Evolutionary conservation across 768 basidiomycete species (phyloP).

Genomic region (Dioszegia aurantiaca): DNA sequence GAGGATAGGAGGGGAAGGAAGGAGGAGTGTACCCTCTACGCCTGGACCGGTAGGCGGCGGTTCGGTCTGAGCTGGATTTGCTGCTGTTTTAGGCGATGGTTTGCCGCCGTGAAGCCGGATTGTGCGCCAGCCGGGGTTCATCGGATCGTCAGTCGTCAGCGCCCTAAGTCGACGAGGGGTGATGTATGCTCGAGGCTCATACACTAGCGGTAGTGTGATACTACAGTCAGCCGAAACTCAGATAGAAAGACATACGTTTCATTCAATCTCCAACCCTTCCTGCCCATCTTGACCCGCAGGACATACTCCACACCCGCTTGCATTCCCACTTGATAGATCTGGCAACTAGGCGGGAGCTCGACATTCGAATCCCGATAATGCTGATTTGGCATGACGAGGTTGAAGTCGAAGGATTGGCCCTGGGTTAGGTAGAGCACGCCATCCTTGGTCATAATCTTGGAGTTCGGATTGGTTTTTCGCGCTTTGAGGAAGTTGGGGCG

Average conservation of each 20-base stretch:
- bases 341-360: conserved; percentile 35
- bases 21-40: conserved; percentile 32
- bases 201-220: conserved; percentile 39
- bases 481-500: conserved; percentile 7
- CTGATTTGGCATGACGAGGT: conserved; percentile 32
- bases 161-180: conserved; percentile 35
- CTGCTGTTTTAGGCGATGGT: conserved; percentile 13
- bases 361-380: conserved; percentile 30
- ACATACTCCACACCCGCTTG: conserved; percentile 44
- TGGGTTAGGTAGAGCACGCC: conserved; percentile 23
- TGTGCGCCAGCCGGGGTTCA: conserved; percentile 47
- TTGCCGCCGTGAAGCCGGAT: conserved; percentile 37
- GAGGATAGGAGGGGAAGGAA: conserved; percentile 47
- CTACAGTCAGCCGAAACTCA: conserved; percentile 16
- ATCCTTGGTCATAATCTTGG: conserved; percentile 20
- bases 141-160: conserved; percentile 37
- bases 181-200: conserved; percentile 41
- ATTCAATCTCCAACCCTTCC: conserved; percentile 41
- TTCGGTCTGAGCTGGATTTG: conserved; percentile 8
- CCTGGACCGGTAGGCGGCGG: conserved; percentile 16
- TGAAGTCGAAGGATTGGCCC: conserved; percentile 28
- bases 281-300: conserved; percentile 31
- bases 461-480: conserved; percentile 13
- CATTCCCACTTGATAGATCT: conserved; percentile 41
- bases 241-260: conserved; percentile 33